Evolutionary conservation across 2,329 filamentous ascomycete genomes (phyloP), one percentile per base, ranked within the genome.

Genomic region (Scytalidium lignicola): DNA sequence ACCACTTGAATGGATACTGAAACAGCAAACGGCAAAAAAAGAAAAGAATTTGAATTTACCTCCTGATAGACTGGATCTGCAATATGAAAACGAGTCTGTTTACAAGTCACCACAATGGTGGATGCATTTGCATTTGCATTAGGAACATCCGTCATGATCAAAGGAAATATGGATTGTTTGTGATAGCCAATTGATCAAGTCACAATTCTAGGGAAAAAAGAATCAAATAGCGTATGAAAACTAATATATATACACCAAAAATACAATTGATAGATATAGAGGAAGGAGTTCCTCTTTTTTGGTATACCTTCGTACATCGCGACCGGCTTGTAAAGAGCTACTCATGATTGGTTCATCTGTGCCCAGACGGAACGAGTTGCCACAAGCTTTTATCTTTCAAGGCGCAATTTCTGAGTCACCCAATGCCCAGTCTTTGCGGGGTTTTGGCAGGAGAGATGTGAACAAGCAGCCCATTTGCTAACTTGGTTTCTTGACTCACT

Each of bases 1-100:
- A 26, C 6, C 32, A 4, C 15, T 37, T 37, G n/a, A 17, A 17
- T 37, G 32, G 32, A 20, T 17, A 18, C 37, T 6, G 1, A 22
- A 41, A 3, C 26, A 10, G 19, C n/a, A n/a, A n/a, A n/a, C n/a
- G n/a, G n/a, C n/a, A 23, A 8, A 26, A 40, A n/a, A 18, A 41
- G 40, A 29, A 22, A 13, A 37, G 42, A 41, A 17, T 19, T 44
- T 43, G n/a, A 21, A 47, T 43, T 19, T 43, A 62, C 62, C 50
- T 65, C 61, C 53, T 60, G 57, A 46, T 65, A 62, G 6, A 61
- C 58, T 2, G 62, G 62, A 45, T 56, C 60, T 32, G 62, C 55
- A 12, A 65, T 65, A 39, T 65, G 54, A 28, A 65, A 65, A 43
- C 63, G 51, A 3, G 63, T 65, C 46, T 65, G 62, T 47, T 65